These are phyloP conservation scores for Posidonia australis DNA, from an alignment of 106 monocot genomes.

Conservation along the genomic window DNA sequence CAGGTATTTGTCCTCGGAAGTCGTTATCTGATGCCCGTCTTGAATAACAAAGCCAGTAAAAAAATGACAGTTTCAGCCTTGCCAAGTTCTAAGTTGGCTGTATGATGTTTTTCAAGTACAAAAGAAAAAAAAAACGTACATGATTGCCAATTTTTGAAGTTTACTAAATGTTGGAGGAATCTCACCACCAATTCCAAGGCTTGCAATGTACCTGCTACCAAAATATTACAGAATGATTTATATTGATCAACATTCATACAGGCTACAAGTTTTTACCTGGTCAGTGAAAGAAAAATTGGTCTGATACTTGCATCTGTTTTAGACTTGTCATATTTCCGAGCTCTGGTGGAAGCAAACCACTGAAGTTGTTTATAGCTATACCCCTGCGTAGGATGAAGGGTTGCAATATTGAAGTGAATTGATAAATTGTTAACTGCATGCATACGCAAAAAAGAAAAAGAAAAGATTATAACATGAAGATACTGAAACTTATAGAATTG, in stretches of 20 bases:
- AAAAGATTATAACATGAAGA: too few relatives aligned
- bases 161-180: slow-evolving; percentile 13
- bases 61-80: not conserved
- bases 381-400: slow-evolving; percentile 1
- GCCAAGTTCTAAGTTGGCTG: not conserved
- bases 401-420: too few relatives aligned
- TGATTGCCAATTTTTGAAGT: slow-evolving; percentile 2
- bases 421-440: too few relatives aligned
- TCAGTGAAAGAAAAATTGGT: not conserved
- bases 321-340: slow-evolving; percentile 8
- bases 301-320: slow-evolving; percentile 1
- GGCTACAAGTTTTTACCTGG: not conserved
- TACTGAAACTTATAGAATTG: too few relatives aligned
- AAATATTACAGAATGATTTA: not conserved
- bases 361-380: slow-evolving; percentile 8
- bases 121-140: slow-evolving; percentile 4
- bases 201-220: slow-evolving; percentile 11
- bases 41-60: too few relatives aligned
- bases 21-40: slow-evolving; percentile 17
- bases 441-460: too few relatives aligned
- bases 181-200: slow-evolving; percentile 15
- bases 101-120: not conserved
- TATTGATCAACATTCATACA: too few relatives aligned
- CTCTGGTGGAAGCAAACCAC: slow-evolving; percentile 9
- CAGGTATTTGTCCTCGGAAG: slow-evolving; percentile 20